Evolutionary conservation across 129 eudicot species (phyloP).

Genomic region (Flaveria ramosissima): DNA sequence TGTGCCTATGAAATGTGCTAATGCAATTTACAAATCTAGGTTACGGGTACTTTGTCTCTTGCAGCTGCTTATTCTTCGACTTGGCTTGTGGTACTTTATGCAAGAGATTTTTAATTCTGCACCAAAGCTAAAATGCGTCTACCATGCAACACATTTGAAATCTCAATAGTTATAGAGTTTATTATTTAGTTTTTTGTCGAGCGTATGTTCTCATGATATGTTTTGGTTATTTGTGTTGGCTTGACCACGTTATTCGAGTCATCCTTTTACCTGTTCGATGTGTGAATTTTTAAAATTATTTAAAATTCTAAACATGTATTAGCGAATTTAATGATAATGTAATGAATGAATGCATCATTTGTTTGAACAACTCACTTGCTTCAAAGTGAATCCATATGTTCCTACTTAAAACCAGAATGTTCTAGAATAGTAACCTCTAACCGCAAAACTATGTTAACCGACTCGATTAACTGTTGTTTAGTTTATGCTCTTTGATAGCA

Average conservation of each 20-base stretch:
- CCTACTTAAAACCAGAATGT: slow-evolving; percentile 6
- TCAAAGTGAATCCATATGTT: slow-evolving; percentile 15
- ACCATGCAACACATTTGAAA: slow-evolving; percentile 62
- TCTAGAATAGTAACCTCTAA: too few relatives aligned
- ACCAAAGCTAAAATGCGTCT: slow-evolving; percentile 46
- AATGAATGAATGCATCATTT: slow-evolving; percentile 19
- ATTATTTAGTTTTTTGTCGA: slow-evolving; percentile 77
- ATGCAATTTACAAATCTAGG: slow-evolving; percentile 41
- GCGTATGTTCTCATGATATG: slow-evolving; percentile 75
- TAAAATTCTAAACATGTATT: slow-evolving; percentile 35
- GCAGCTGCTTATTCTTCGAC: slow-evolving; percentile 95
- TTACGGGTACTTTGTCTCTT: slow-evolving; percentile 83
- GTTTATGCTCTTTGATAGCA: too few relatives aligned
- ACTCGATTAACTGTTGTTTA: too few relatives aligned
- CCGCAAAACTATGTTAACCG: too few relatives aligned
- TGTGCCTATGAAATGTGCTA: slow-evolving; percentile 6
- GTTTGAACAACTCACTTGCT: slow-evolving; percentile 11
- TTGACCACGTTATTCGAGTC: slow-evolving; percentile 17
- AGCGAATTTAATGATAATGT: slow-evolving; percentile 12
- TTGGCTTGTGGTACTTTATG: slow-evolving; percentile 76
- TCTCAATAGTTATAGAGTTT: slow-evolving; percentile 74
- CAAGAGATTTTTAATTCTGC: slow-evolving; percentile 73
- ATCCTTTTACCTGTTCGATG: slow-evolving; percentile 11
- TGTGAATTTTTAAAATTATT: slow-evolving; percentile 4
- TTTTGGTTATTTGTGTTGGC: slow-evolving; percentile 85